Evolutionary conservation across 225 moss, liverwort and hornwort genomes (phyloP).

Genomic region (Physcomitrellopsis africana): DNA sequence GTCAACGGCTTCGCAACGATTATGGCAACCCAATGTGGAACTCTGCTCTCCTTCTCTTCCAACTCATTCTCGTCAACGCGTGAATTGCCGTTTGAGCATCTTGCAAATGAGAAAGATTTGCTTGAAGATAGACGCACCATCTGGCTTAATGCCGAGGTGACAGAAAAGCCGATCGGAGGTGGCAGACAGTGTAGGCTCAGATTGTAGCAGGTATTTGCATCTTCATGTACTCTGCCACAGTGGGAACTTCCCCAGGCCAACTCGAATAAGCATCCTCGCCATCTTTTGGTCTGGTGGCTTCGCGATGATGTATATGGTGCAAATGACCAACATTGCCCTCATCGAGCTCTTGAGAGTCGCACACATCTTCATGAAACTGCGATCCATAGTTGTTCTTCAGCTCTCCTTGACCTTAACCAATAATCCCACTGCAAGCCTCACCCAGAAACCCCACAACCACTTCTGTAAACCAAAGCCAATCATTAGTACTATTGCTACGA

Average conservation of each 20-base stretch:
- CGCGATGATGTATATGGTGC: conserved; percentile 20
- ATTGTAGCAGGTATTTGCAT: conserved; percentile 27
- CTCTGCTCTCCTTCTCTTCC: conserved; percentile 15
- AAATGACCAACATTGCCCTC: conserved; percentile 15
- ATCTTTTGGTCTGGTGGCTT: conserved; percentile 28
- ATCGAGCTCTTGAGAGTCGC: conserved; percentile 18
- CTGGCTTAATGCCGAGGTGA: not conserved
- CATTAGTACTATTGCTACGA: not conserved
- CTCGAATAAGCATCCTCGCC: conserved; percentile 23
- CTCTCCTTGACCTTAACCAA: not conserved
- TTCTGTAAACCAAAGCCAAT: conserved; percentile 12
- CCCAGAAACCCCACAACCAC: not conserved
- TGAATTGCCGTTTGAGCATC: conserved; percentile 28
- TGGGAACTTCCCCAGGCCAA: conserved; percentile 28
- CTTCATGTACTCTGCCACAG: conserved; percentile 32
- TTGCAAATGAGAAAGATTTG: conserved; percentile 25
- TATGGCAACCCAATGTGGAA: conserved; percentile 24
- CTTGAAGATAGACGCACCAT: conserved; percentile 23
- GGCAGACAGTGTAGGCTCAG: conserved; percentile 37
- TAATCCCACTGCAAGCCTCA: conserved; percentile 7
- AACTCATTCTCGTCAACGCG: conserved; percentile 27
- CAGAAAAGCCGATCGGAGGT: conserved; percentile 21
- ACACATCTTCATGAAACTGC: conserved; percentile 8
- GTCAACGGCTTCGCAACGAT: conserved; percentile 32
- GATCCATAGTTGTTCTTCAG: conserved; percentile 11